A percentile compares a stretch with the other conserved stretches of the same genome.
phyloP scores from a whole-genome alignment of 768 basidiomycete genomes.

The Lentinula edodes region DNA sequence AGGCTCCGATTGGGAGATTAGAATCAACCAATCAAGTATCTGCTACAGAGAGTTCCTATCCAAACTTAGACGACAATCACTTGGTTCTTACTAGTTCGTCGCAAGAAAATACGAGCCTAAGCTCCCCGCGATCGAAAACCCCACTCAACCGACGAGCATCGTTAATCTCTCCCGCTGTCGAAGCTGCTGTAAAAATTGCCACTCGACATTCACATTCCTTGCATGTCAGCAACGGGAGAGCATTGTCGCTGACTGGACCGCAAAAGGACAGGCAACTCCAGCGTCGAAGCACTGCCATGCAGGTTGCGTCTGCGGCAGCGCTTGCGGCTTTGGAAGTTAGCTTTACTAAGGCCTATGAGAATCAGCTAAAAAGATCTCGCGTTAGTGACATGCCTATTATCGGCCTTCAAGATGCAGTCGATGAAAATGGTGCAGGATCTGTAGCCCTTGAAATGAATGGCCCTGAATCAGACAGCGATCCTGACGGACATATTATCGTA shows the following conservation, averaged over 20 bases:
- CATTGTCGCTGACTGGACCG: background rate
- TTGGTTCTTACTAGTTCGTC: background rate
- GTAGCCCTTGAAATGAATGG: background rate
- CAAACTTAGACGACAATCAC: background rate
- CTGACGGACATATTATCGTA: background rate
- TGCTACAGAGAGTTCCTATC: background rate
- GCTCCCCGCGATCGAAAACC: background rate
- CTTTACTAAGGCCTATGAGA: background rate
- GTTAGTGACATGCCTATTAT: background rate
- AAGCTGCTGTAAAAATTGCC: constrained; percentile 2
- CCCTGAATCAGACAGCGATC: background rate
- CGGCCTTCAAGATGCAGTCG: background rate
- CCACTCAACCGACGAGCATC: background rate
- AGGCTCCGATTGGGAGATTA: background rate
- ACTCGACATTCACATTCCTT: background rate
- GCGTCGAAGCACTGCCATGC: background rate
- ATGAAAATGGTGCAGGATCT: background rate
- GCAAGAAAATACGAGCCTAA: background rate
- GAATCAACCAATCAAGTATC: background rate
- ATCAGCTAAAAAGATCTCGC: background rate
- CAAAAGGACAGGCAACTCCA: background rate
- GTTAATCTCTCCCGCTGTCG: background rate
- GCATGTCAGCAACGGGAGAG: no score
- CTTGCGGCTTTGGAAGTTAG: background rate
- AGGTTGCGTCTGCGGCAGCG: constrained; percentile 4